Conservation (phyloP, 768 basidiomycete species). For the Lactarius pseudohatsudake region DNA sequence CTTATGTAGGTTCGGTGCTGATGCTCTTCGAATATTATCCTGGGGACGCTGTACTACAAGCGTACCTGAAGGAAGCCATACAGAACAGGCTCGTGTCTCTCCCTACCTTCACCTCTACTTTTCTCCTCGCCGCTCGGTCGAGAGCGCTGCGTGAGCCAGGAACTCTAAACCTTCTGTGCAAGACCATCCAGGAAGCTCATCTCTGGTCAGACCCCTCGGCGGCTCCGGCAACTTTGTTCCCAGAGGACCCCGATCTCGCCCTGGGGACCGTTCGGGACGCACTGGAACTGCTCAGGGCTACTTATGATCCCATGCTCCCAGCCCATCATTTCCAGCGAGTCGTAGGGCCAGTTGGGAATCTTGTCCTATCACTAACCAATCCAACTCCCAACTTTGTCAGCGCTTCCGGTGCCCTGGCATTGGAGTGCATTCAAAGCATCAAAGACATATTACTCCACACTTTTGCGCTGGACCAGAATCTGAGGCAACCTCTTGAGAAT, state of each 20-base stretch:
- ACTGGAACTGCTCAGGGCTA: conserved; percentile 23
- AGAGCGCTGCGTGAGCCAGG: conserved; percentile 60
- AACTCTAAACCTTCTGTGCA: conserved; percentile 70
- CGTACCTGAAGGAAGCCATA: conserved; percentile 63
- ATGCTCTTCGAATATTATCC: conserved; percentile 66
- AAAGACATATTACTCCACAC: conserved; percentile 26
- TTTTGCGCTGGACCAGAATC: conserved; percentile 21
- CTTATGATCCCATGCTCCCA: conserved; percentile 24
- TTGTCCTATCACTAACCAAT: conserved; percentile 18
- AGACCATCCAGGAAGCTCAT: conserved; percentile 61
- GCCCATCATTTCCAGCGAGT: conserved; percentile 24
- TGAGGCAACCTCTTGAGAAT: conserved; percentile 26
- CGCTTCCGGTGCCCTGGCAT: conserved; percentile 18
- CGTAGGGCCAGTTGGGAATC: conserved; percentile 21
- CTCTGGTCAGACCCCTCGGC: conserved; percentile 56
- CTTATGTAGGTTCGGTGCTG: conserved; percentile 60
- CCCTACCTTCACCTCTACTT: conserved; percentile 59
- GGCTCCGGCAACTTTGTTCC: conserved; percentile 52
- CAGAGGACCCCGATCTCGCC: conserved; percentile 49
- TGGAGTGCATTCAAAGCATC: conserved; percentile 28
- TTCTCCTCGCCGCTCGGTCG: conserved; percentile 66
- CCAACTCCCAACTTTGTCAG: conserved; percentile 23
- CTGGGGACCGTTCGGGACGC: conserved; percentile 46
- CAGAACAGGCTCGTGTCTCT: conserved; percentile 56
- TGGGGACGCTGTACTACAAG: conserved; percentile 65